Percentiles rank a stretch among this genome's conserved stretches.
Conservation (phyloP, 768 basidiomycete genomes). For the Tephrocybe sp. region DNA sequence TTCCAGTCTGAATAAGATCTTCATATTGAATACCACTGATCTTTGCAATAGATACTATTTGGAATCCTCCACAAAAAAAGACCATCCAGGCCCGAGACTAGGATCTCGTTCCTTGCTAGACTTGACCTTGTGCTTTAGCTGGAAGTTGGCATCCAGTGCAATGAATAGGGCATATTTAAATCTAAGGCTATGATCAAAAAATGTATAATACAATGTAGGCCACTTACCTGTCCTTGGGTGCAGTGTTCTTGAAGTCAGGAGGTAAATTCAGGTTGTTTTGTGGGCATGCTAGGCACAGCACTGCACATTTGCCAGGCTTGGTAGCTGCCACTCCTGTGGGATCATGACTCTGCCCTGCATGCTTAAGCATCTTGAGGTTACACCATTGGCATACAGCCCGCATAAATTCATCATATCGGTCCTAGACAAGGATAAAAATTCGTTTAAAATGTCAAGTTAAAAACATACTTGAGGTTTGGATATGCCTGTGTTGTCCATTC, state of each 20-base stretch:
- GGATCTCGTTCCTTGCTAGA: constrained; percentile 19
- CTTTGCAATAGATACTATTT: no score
- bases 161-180: constrained; percentile 8
- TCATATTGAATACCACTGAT: no score
- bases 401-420: constrained; percentile 21
- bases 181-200: not conserved
- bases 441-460: not conserved
- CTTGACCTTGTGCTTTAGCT: constrained; percentile 19
- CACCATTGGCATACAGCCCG: constrained; percentile 20
- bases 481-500: constrained; percentile 10
- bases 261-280: constrained; percentile 26
- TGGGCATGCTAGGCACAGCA: constrained; percentile 28
- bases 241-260: constrained; percentile 19
- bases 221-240: constrained; percentile 11
- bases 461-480: constrained; percentile 1
- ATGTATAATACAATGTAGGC: not conserved
- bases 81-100: constrained; percentile 8
- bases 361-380: constrained; percentile 22
- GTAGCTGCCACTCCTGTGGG: constrained; percentile 17
- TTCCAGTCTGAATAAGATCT: no score
- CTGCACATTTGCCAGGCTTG: constrained; percentile 20
- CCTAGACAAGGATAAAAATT: constrained; percentile 10
- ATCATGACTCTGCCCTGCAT: constrained; percentile 20
- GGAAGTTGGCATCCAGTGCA: constrained; percentile 24
- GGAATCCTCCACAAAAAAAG: constrained; percentile 17